Base-by-base conservation (phyloP, 108 stramenopile species). In the Nitzschia sp. region DNA sequence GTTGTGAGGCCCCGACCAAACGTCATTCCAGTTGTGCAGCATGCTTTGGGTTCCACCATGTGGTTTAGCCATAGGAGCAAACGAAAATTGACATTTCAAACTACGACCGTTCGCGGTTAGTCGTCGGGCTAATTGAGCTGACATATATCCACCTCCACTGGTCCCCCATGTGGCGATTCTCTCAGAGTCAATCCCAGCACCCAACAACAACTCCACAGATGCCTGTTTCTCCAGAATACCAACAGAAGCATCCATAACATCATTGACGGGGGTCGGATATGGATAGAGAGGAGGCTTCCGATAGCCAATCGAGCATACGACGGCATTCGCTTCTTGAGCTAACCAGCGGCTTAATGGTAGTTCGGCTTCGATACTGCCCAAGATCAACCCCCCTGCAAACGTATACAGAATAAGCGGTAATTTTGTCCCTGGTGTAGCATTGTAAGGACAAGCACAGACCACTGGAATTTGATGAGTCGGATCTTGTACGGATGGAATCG, bases 21-120 rank as follows among this genome's bases (percentile, higher is more conserved):
- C 13, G 4, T 51, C 49, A 51, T 51, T 19, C 49, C 49, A 51
- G 21, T 51, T 51, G 18, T 51, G 11, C 49, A 51, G 21, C 8
- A 51, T 51, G 49, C 49, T 51, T 19, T 51, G 49, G n/a, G 49
- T 51, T 4, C 49, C 49, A 21, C 49, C 49, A 19, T 51, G n/a
- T 19, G 49, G 49, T 19, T 51, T 51, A 9, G 49, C 49, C 49
- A 51, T 51, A 19, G 49, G 49, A 5, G 21, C 49, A 4, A 51
- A 4, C 4, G 49, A 51, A 19, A 51, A 9, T 51, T 51, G 49
- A 19, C 49, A 51, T 19, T 51, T 51, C 21, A 51, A 23, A n/a
- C 21, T 4, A 19, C 21, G 21, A 19, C 49, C 49, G 8, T 19
- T 9, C 19, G 11, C 49, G 21, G 49, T 51, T 4, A 51, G 21